Conservation (phyloP, 352 stramenopile genomes). For the Phytophthora fragariaefolia region DNA sequence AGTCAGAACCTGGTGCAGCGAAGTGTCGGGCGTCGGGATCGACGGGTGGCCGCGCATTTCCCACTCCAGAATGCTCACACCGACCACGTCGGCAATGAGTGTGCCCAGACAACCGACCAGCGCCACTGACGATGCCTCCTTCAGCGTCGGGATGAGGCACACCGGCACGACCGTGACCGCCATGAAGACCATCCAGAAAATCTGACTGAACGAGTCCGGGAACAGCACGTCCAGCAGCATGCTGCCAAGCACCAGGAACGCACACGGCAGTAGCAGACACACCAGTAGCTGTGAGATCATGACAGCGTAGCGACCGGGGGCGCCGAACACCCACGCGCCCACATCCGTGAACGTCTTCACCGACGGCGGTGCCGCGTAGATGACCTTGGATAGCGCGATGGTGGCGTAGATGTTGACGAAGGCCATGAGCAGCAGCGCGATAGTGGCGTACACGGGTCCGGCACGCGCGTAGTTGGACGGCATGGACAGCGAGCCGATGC, state of each 20-base stretch:
- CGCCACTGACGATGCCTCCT: constrained; percentile 31
- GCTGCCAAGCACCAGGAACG: constrained; percentile 60
- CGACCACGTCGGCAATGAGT: constrained; percentile 39
- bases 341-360: constrained; percentile 60
- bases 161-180: constrained; percentile 40
- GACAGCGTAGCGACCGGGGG: constrained; percentile 44
- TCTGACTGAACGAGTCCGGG: constrained; percentile 51
- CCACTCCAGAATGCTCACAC: constrained; percentile 38
- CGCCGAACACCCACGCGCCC: constrained; percentile 52
- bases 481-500: constrained; percentile 74
- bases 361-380: constrained; percentile 39
- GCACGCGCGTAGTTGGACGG: constrained; percentile 69
- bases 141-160: constrained; percentile 44
- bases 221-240: constrained; percentile 57
- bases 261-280: constrained; percentile 55
- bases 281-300: constrained; percentile 52
- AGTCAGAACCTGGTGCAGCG: constrained; percentile 40
- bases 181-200: constrained; percentile 51
- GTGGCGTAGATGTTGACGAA: constrained; percentile 70
- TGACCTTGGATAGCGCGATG: constrained; percentile 49
- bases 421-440: constrained; percentile 68
- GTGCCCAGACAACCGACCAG: constrained; percentile 41
- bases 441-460: constrained; percentile 47
- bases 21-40: constrained; percentile 35
- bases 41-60: constrained; percentile 42